phyloP scores from a whole-genome alignment of 148 eudicot genomes.

The Vaccinium corymbosum region DNA sequence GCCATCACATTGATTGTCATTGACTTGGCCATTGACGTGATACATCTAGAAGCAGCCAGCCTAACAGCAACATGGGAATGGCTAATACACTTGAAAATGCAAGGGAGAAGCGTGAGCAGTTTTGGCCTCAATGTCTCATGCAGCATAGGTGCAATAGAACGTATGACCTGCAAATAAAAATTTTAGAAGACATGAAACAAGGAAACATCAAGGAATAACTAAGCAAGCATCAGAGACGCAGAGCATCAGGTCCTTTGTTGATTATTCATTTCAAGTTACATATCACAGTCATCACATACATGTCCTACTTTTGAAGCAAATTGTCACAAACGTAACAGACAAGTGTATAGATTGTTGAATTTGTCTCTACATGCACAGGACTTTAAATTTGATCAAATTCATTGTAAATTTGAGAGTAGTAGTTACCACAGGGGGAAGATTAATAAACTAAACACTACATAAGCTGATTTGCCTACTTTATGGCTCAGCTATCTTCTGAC shows the following conservation, averaged over 20 bases:
- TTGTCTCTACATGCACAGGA: not conserved
- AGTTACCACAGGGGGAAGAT: not conserved
- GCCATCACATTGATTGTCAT: slow-evolving; percentile 77
- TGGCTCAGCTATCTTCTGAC: not conserved
- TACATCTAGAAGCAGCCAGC: slow-evolving; percentile 89
- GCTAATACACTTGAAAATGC: slow-evolving; percentile 86
- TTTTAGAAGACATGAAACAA: not conserved
- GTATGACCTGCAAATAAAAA: slow-evolving; percentile 54
- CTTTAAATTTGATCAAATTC: not conserved
- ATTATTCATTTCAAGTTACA: not conserved
- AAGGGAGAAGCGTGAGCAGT: slow-evolving; percentile 84
- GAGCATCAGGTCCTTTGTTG: not conserved
- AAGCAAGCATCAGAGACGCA: not conserved
- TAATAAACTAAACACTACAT: not conserved
- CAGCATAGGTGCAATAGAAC: slow-evolving; percentile 81
- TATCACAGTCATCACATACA: not conserved
- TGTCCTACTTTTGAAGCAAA: not conserved
- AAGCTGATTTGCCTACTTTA: not conserved
- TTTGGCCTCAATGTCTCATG: slow-evolving; percentile 64
- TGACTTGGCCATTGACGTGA: slow-evolving; percentile 92
- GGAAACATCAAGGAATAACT: not conserved
- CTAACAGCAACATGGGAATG: slow-evolving; percentile 94
- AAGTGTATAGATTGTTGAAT: not conserved
- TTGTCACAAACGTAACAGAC: not conserved
- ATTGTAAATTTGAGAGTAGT: not conserved